Evolutionary conservation across 2,329 filamentous ascomycete genomes (phyloP).

Genomic region (Talaromyces atroroseus): DNA sequence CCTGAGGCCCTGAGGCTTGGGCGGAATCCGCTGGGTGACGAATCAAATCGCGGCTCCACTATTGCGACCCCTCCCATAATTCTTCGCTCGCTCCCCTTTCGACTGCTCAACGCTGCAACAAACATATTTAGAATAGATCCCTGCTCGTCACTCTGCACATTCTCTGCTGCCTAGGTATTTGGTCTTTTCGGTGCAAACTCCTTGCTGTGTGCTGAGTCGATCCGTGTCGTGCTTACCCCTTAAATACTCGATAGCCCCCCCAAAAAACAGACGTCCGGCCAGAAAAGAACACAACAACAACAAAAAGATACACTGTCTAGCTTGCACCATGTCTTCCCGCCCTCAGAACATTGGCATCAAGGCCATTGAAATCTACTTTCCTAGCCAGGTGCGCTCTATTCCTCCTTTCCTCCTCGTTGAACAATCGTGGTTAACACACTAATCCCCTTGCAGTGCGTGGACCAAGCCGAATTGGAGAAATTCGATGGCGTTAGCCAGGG

Average conservation of each 20-base stretch:
- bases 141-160: not conserved
- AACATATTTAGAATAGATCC: not conserved
- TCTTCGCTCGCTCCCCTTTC: not conserved
- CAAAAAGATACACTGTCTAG: constrained; percentile 16
- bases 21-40: not conserved
- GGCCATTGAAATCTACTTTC: constrained; percentile 86
- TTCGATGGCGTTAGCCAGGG: constrained; percentile 76
- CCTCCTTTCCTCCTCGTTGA: not conserved
- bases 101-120: not conserved
- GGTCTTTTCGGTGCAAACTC: not conserved
- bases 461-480: constrained; percentile 76
- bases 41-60: not conserved
- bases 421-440: not conserved
- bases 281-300: not conserved
- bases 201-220: not conserved
- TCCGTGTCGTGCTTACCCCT: not conserved
- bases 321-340: constrained; percentile 59
- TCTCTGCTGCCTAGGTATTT: not conserved
- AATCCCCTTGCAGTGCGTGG: constrained; percentile 60
- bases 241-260: not conserved
- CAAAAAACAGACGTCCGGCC: not conserved
- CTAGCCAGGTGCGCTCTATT: constrained; percentile 64
- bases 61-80: not conserved
- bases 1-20: too few relatives aligned
- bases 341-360: constrained; percentile 88